A percentile compares a stretch with the other conserved stretches of the same genome.
Conservation (phyloP, 495 filamentous ascomycete species). For the Aspergillus mulundensis region DNA sequence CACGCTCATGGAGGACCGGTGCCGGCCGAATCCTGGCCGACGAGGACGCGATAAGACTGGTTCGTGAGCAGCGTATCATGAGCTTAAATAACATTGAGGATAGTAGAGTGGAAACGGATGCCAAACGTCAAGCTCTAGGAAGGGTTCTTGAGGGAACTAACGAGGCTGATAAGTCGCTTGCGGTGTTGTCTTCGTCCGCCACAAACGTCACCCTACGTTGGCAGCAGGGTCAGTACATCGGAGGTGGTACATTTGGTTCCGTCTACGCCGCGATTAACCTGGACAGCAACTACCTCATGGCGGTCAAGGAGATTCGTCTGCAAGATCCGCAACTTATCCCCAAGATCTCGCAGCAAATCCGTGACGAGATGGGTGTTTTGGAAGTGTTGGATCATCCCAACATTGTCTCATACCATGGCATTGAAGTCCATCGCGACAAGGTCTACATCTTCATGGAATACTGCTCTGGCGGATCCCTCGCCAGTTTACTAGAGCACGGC, state of each 20-base stretch:
- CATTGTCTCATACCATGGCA: slow-evolving; percentile 94
- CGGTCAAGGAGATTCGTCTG: slow-evolving; percentile 95
- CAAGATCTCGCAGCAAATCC: slow-evolving; percentile 85
- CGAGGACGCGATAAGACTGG: slow-evolving; percentile 70
- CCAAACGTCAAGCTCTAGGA: slow-evolving; percentile 86
- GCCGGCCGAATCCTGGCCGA: slow-evolving; percentile 77
- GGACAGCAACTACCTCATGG: slow-evolving; percentile 94
- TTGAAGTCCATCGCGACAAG: slow-evolving; percentile 96
- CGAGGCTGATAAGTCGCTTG: slow-evolving; percentile 91
- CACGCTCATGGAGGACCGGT: slow-evolving; percentile 68
- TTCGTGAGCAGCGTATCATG: slow-evolving; percentile 67
- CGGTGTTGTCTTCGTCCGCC: slow-evolving; percentile 86
- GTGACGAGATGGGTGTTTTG: slow-evolving; percentile 94
- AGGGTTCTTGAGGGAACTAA: slow-evolving; percentile 89
- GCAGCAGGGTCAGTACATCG: slow-evolving; percentile 97
- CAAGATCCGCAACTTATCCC: slow-evolving; percentile 97
- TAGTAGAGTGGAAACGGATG: slow-evolving; percentile 66
- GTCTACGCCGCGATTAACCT: slow-evolving; percentile 97
- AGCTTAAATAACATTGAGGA: slow-evolving; percentile 75
- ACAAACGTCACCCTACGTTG: slow-evolving; percentile 93
- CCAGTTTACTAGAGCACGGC: slow-evolving; percentile 85
- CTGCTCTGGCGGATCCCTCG: slow-evolving; percentile 92
- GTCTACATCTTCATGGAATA: slow-evolving; percentile 99
- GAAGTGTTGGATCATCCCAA: slow-evolving; percentile 96
- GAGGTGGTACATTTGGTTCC: slow-evolving; percentile 93